These are phyloP conservation scores for Beauveria australis DNA, from an alignment of 2,329 filamentous ascomycete species.

Conservation along the genomic window DNA sequence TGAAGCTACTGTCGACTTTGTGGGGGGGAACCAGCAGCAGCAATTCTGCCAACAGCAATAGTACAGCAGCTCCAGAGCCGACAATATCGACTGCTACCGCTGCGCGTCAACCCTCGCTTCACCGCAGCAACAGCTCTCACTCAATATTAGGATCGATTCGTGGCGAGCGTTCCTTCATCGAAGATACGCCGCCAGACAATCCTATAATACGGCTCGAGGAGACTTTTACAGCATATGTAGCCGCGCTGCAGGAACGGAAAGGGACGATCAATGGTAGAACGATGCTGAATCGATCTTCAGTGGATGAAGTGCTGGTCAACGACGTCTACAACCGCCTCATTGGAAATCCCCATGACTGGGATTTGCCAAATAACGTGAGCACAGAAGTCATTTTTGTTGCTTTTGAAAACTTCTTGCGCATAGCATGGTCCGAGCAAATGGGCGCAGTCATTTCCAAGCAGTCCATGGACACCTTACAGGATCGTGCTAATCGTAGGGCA, in stretches of 20 bases:
- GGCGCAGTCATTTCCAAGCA: conserved; percentile 71
- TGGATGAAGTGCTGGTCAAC: conserved; percentile 75
- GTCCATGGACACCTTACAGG: conserved; percentile 66
- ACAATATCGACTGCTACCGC: conserved; percentile 22
- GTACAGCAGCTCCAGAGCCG: conserved; percentile 22
- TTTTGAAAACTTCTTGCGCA: conserved; percentile 85
- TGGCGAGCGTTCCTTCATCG: conserved; percentile 26
- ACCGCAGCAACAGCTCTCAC: conserved; percentile 38
- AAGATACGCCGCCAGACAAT: conserved; percentile 52
- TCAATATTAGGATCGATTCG: conserved; percentile 48
- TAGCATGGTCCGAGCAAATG: conserved; percentile 84
- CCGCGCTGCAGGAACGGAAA: conserved; percentile 75
- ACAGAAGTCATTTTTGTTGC: conserved; percentile 83
- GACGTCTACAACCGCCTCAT: conserved; percentile 84
- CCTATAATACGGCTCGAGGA: conserved; percentile 71
- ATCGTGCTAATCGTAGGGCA: conserved; percentile 54
- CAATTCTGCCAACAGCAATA: conserved; percentile 46
- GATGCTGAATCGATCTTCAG: conserved; percentile 59
- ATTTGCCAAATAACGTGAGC: conserved; percentile 64
- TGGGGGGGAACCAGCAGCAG: conserved; percentile 53
- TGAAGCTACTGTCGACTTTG: conserved; percentile 81
- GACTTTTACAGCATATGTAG: conserved; percentile 74
- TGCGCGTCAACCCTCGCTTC: conserved; percentile 34
- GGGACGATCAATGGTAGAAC: conserved; percentile 77
- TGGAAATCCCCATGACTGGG: conserved; percentile 72